Conservation (phyloP, 1,139 yeast species). For the Magnusiomyces paraingens region DNA sequence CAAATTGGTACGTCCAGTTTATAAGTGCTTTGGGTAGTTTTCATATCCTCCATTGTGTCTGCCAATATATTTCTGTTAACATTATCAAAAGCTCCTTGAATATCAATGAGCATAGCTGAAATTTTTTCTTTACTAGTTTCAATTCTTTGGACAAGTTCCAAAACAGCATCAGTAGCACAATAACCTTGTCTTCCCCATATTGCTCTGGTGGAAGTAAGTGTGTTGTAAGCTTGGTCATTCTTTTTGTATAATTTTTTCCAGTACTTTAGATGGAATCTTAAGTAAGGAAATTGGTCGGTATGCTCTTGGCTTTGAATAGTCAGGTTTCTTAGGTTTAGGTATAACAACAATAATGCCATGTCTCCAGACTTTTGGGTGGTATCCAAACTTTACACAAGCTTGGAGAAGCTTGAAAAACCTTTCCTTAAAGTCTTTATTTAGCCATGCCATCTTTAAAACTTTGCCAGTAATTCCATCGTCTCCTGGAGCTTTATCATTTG, state of each 20-base stretch:
- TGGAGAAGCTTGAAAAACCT: background rate
- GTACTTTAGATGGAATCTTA: background rate
- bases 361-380: conserved; percentile 5
- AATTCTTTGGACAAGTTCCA: background rate
- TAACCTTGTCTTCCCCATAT: conserved; percentile 13
- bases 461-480: conserved; percentile 8
- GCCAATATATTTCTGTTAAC: conserved; percentile 15
- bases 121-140: background rate
- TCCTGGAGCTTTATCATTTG: conserved; percentile 8
- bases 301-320: background rate
- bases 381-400: conserved; percentile 5
- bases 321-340: background rate
- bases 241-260: background rate
- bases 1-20: conserved; percentile 13
- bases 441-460: conserved; percentile 5
- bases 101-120: conserved; percentile 13
- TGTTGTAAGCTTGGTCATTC: conserved; percentile 6
- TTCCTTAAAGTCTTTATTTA: conserved; percentile 1
- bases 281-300: background rate
- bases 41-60: conserved; percentile 7
- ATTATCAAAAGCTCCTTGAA: conserved; percentile 20
- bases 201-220: conserved; percentile 11
- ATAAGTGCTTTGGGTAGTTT: conserved; percentile 8
- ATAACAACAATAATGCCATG: background rate
- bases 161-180: background rate